These are phyloP conservation scores for Scedosporium dehoogii DNA, from an alignment of 2,329 filamentous ascomycete species.

Conservation along the genomic window DNA sequence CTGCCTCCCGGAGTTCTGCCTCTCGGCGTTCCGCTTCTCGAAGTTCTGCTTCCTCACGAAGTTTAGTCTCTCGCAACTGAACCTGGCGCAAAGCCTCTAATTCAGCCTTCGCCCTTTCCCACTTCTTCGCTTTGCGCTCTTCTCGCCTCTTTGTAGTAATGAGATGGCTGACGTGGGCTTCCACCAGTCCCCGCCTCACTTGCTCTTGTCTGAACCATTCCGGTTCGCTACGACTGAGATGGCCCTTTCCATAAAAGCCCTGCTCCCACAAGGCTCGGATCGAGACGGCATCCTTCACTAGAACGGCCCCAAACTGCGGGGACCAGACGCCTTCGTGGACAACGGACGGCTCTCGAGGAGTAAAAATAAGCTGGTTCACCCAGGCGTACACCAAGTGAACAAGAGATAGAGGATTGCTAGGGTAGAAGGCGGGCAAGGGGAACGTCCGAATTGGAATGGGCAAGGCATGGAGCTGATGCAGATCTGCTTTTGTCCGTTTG, in stretches of 20 bases:
- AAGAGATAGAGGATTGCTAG: conserved; percentile 83
- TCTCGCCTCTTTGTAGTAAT: conserved; percentile 66
- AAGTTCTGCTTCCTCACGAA: no score
- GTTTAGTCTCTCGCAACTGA: conserved; percentile 32
- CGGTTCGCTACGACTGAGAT: conserved; percentile 84
- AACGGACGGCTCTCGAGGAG: conserved; percentile 51
- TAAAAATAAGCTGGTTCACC: conserved; percentile 61
- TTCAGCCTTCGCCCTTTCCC: conserved; percentile 82
- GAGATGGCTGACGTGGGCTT: conserved; percentile 68
- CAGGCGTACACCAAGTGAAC: conserved; percentile 72
- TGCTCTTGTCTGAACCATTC: conserved; percentile 84
- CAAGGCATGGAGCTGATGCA: conserved; percentile 69
- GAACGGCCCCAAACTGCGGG: conserved; percentile 69
- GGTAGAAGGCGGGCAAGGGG: conserved; percentile 79
- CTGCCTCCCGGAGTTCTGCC: not conserved
- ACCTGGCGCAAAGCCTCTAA: conserved; percentile 73
- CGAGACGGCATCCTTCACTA: conserved; percentile 66
- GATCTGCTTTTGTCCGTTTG: conserved; percentile 11
- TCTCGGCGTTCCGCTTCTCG: not conserved
- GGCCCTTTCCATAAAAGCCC: conserved; percentile 95
- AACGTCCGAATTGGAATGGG: conserved; percentile 73
- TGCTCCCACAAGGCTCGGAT: conserved; percentile 86
- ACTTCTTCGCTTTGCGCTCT: conserved; percentile 75
- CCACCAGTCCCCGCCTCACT: conserved; percentile 54
- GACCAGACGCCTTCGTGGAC: conserved; percentile 72